Base-by-base conservation (phyloP, 2,329 filamentous ascomycete genomes). In the Fusarium tjaetaba region DNA sequence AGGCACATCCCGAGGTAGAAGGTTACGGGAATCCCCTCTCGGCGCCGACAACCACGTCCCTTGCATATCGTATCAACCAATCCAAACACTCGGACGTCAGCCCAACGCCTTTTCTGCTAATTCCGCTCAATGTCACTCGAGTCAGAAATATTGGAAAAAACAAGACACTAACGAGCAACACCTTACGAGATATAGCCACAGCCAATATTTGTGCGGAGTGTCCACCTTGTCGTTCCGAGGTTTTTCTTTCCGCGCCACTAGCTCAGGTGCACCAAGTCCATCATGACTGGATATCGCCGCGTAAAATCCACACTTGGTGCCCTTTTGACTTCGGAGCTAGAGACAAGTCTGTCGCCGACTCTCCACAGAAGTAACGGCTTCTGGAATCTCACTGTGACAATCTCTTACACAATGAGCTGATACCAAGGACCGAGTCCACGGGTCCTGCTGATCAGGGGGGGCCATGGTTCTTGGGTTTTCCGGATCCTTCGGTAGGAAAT, bases 401-500 rank as follows among this genome's bases (percentile, higher is more conserved):
- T 39, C 36, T 26, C 22, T 41, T 38, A 51, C 62, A 28, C 42
- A 65, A 57, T 56, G 63, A 39, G 39, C 60, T 65, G 63, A 65
- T 57, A 42, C 28, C 14, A 26, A 39, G 26, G 16, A 18, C 41
- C n/a, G 26, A 34, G 20, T 43, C 38, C 30, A 43, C 55, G 41
- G 39, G 30, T 48, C 30, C 6, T 28, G 41, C 1, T 58, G 30
- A 49, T 58, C 55, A 49, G 24, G 28, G 22, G n/a, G 48, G 28
- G 15, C 30, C 36, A 10, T 24, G 24, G 22, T 16, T 20, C 51
- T 46, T 48, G 45, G 65, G 28, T 56, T 28, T 56, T 28, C 20
- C 32, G 32, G 39, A 67, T 45, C 52, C 45, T 8, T 65, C 56
- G 52, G 65, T 52, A 67, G 42, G 14, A 53, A 75, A 75, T 75